Conservation (phyloP, 2,329 filamentous ascomycete genomes). For the Mycosphaerella arachidis region DNA sequence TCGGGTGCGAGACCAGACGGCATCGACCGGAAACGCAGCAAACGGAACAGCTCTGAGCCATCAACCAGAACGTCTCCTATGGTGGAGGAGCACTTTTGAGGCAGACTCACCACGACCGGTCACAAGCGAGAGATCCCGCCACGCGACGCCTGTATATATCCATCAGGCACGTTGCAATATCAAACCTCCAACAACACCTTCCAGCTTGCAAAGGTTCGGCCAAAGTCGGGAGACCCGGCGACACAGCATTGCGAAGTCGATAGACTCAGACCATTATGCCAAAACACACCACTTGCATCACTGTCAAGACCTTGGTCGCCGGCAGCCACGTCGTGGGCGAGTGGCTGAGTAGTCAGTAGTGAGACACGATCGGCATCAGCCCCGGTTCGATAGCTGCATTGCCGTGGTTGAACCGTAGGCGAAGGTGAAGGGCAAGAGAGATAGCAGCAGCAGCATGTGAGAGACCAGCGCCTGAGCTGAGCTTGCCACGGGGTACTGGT, state of each 20-base stretch:
- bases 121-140: no score
- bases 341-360: background rate
- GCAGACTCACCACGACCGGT: no score
- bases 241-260: no score
- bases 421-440: background rate
- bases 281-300: background rate
- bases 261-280: background rate
- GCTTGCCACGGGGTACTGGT: no score
- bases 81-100: no score
- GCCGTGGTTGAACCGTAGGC: background rate
- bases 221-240: no score
- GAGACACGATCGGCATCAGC: background rate
- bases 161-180: no score
- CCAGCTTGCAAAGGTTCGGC: no score
- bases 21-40: conserved; percentile 7
- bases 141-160: no score
- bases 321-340: background rate
- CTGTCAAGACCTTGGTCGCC: background rate
- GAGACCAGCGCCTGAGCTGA: background rate
- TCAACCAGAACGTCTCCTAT: background rate
- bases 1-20: conserved; percentile 2
- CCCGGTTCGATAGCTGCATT: background rate
- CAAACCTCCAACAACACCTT: no score
- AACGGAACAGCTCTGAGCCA: conserved; percentile 6
- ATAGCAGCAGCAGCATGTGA: background rate